Conservation (phyloP, 768 basidiomycete genomes). For the Calocybe gangraenosa region DNA sequence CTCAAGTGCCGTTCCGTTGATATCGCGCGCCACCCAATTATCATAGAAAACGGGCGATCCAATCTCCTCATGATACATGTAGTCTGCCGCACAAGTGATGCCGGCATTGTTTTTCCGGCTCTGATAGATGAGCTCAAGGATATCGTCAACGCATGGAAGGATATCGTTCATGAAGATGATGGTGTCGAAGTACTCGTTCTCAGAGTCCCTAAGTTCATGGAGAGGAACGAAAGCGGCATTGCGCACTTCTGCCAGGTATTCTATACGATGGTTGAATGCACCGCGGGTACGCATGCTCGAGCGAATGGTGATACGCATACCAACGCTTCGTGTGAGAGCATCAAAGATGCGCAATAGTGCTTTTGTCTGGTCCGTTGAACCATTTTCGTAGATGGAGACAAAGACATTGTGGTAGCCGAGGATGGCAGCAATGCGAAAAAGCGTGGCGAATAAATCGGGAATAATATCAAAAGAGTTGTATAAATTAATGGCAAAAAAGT, state of each 20-base stretch:
- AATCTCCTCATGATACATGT: slow-evolving; percentile 98
- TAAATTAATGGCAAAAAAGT: slow-evolving; percentile 98
- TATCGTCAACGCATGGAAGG: slow-evolving; percentile 94
- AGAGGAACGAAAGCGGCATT: slow-evolving; percentile 96
- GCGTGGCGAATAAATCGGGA: slow-evolving; percentile 93
- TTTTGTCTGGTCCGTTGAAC: slow-evolving; percentile 98
- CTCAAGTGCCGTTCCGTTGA: slow-evolving; percentile 97
- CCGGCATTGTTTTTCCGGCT: slow-evolving; percentile 90
- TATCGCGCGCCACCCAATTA: slow-evolving; percentile 97
- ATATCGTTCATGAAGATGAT: slow-evolving; percentile 99
- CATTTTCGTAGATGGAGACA: slow-evolving; percentile 99
- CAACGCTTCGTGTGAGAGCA: slow-evolving; percentile 84
- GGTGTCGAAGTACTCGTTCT: slow-evolving; percentile 93
- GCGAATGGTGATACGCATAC: slow-evolving; percentile 89
- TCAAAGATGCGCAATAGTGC: slow-evolving; percentile 94
- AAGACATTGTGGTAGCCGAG: slow-evolving; percentile 98
- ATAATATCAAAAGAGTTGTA: slow-evolving; percentile 99
- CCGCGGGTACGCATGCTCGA: slow-evolving; percentile 91
- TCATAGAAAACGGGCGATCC: slow-evolving; percentile 95
- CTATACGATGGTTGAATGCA: slow-evolving; percentile 98
- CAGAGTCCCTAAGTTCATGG: slow-evolving; percentile 86
- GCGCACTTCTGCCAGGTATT: slow-evolving; percentile 99
- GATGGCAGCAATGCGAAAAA: slow-evolving; percentile 89
- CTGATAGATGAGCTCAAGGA: slow-evolving; percentile 98
- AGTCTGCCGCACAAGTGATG: slow-evolving; percentile 97